Evolutionary conservation across 225 moss, liverwort and hornwort genomes (phyloP), one percentile per base, ranked within the genome.

Genomic region (Pseudoscleropodium purum): DNA sequence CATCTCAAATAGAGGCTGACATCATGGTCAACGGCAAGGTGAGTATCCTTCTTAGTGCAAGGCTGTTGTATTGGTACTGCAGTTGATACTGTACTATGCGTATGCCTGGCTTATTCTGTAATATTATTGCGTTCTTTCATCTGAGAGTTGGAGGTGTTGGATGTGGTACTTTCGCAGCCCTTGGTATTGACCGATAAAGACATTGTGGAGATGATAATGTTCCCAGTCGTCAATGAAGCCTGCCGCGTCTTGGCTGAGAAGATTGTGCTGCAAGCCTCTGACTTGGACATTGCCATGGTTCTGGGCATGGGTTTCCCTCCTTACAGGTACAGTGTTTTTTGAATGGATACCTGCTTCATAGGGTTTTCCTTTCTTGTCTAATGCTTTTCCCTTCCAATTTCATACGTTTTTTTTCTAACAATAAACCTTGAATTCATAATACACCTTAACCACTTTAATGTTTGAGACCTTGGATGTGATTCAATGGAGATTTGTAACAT

Each of bases 251-350:
- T 97, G 70, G 95, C 96, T 83, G 99, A 99, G 90, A 95, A 94
- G 82, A 95, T 99, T 87, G 94, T 97, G 76, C 81, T 93, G 70
- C 92, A 97, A 90, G 93, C 97, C 60, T 94, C 97, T 78, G 99
- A 99, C 91, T 92, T 99, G 79, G 99, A 99, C 84, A 97, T 99
- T 89, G 94, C 97, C 62, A 92, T 94, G 54, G 97, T 99, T 82
- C 91, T 99, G 93, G 99, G 99, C 90, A 99, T 99, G 99, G 99
- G 99, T 75, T 99, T 99, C 68, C 99, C 99, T 64, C 96, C 99
- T 25, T 99, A 99, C 93, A 97, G 98, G 98, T 97, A 89, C 34
- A 47, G 25, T 59, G 17, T 80, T 51, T 69, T 29, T 47, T 56
- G 43, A 27, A 37, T 51, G 39, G 17, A 65, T 62, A 63, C 31